Evolutionary conservation across 2,329 filamentous ascomycete species (phyloP).

Genomic region (Fusarium poae): DNA sequence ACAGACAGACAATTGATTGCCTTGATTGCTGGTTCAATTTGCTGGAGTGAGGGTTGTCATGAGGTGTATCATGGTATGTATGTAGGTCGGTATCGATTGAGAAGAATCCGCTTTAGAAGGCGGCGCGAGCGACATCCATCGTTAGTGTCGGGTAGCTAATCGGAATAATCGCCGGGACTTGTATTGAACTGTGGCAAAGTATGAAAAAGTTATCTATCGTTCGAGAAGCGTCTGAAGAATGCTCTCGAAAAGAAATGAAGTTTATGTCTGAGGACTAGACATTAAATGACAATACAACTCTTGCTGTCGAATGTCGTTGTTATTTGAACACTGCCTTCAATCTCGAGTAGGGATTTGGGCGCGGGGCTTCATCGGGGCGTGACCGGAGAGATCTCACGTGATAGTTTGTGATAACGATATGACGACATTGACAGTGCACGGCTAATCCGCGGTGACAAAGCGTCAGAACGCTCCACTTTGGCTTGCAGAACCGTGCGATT

Average conservation of each 20-base stretch:
- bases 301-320: neutral
- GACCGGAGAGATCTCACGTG: slow-evolving; percentile 22
- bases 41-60: slow-evolving; percentile 55
- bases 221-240: neutral
- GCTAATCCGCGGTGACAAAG: slow-evolving; percentile 37
- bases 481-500: slow-evolving; percentile 41
- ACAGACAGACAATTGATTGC: slow-evolving; percentile 4
- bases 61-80: slow-evolving; percentile 68
- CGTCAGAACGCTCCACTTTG: slow-evolving; percentile 25
- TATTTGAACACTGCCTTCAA: neutral
- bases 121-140: slow-evolving; percentile 48
- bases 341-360: slow-evolving; percentile 9
- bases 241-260: neutral
- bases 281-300: neutral
- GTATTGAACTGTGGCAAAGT: slow-evolving; percentile 29
- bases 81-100: slow-evolving; percentile 55
- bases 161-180: slow-evolving; percentile 19
- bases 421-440: slow-evolving; percentile 43
- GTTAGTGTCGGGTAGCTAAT: slow-evolving; percentile 30
- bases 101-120: slow-evolving; percentile 62
- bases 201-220: slow-evolving; percentile 7
- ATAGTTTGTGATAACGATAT: slow-evolving; percentile 11
- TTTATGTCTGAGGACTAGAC: neutral
- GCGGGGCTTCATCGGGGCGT: slow-evolving; percentile 28
- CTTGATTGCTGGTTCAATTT: slow-evolving; percentile 31